These are phyloP conservation scores for Lentinula sp. DNA, from an alignment of 768 basidiomycete genomes.

Conservation along the genomic window DNA sequence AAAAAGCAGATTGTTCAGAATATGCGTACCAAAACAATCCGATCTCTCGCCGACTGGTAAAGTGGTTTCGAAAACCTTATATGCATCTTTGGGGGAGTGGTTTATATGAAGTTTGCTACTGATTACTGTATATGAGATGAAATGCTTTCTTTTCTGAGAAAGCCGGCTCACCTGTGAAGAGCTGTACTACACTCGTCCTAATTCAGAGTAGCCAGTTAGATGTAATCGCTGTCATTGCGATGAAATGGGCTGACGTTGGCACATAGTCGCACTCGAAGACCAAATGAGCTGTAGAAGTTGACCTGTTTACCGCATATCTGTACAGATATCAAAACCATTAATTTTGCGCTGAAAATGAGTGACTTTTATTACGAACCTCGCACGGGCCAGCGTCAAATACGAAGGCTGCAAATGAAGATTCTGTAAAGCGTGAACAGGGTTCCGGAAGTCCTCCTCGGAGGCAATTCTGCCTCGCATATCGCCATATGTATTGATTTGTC, in stretches of 20 bases:
- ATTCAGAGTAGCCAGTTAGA: background rate
- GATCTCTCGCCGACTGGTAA: background rate
- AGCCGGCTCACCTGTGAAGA: background rate
- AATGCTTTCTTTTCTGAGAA: too few relatives aligned
- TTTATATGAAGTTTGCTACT: background rate
- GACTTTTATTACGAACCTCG: slow-evolving; percentile 31
- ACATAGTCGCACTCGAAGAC: slow-evolving; percentile 42
- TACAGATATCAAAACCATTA: background rate
- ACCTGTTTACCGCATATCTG: slow-evolving; percentile 35
- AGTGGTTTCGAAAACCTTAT: background rate
- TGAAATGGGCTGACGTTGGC: slow-evolving; percentile 16
- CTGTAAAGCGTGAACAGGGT: slow-evolving; percentile 28
- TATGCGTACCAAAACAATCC: background rate
- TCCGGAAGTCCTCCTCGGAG: slow-evolving; percentile 31
- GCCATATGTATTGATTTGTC: slow-evolving; percentile 49
- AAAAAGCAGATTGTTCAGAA: background rate
- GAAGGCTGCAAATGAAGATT: slow-evolving; percentile 58
- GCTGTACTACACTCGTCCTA: background rate
- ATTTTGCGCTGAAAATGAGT: background rate
- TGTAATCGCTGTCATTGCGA: background rate
- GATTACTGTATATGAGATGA: background rate
- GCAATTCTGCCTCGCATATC: slow-evolving; percentile 35
- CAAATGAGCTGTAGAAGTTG: slow-evolving; percentile 40
- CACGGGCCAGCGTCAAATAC: slow-evolving; percentile 55
- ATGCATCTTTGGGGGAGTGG: background rate